Conservation (phyloP, 495 filamentous ascomycete species). For the Penicillium chermesinum region DNA sequence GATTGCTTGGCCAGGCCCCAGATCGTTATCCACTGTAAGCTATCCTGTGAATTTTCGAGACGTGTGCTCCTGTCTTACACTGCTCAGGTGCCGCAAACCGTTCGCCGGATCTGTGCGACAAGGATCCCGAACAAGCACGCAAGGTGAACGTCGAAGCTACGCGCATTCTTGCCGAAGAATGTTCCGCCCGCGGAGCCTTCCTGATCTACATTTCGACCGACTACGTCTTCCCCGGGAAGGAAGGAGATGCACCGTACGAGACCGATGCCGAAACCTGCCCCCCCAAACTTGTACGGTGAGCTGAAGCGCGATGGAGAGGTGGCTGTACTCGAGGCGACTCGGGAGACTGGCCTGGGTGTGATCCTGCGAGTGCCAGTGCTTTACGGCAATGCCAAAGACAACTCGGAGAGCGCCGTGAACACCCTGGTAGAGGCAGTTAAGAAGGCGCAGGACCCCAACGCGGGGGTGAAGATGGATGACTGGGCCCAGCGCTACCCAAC, state of each 20-base stretch:
- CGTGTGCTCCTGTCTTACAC: constrained; percentile 8
- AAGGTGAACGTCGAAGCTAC: constrained; percentile 73
- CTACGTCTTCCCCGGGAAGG: constrained; percentile 81
- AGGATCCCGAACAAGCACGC: constrained; percentile 69
- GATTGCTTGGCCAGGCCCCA: constrained; percentile 53
- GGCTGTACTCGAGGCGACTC: constrained; percentile 60
- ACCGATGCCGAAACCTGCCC: constrained; percentile 58
- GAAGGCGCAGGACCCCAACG: constrained; percentile 56
- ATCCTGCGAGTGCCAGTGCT: constrained; percentile 84
- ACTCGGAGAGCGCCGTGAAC: constrained; percentile 78
- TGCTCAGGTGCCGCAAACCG: constrained; percentile 78
- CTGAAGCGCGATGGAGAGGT: constrained; percentile 82
- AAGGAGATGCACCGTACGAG: constrained; percentile 83
- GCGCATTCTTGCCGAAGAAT: constrained; percentile 58
- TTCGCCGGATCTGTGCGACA: constrained; percentile 78
- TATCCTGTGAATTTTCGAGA: background rate
- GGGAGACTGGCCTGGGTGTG: constrained; percentile 51
- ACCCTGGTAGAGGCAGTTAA: constrained; percentile 67
- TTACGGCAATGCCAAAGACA: constrained; percentile 60
- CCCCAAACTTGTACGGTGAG: constrained; percentile 81
- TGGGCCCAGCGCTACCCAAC: constrained; percentile 86
- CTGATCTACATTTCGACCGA: constrained; percentile 93
- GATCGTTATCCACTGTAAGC: constrained; percentile 78
- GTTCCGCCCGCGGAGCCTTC: constrained; percentile 56
- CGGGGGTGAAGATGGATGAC: constrained; percentile 75